Evolutionary conservation across 768 basidiomycete genomes (phyloP), one percentile per base, ranked within the genome.

Genomic region (Suillus bovinus): DNA sequence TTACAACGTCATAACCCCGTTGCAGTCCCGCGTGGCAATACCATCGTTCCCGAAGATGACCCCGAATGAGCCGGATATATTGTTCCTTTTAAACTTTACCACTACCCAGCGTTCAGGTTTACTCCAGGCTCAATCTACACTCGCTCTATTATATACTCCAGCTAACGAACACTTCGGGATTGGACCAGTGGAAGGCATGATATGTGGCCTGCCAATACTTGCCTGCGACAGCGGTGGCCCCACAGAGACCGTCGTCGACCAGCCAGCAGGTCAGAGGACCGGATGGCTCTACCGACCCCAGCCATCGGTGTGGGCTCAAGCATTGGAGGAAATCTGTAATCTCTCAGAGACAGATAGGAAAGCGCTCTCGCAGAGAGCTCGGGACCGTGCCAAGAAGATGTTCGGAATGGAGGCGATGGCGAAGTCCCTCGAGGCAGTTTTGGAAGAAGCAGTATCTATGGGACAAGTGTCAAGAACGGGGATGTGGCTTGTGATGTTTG

Each of bases 151-250:
- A 8, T 99, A 99, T 73, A 99, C 96, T 0, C 97, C 96, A 0
- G 79, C 84, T 9, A 96, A 96, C 73, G 96, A 99, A 69, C 96
- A 99, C 73, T 97, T 99, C 72, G 97, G 96, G 2, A 98, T 99
- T 67, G 96, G 90, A 0, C 96, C 97, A 2, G 84, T 98, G 4
- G 96, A 99, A 73, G 95, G 86, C 0, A 98, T 98, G 94, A 83
- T 87, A 9, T 95, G 91, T 53, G 93, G 94, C 3, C 74, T 99
- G 0, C 94, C 96, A 0, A 90, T 99, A 1, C 76, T 99, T 22
- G 96, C 95, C 0, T 93, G 90, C 68, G 77, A 93, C 70, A 88
- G 84, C 62, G 93, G 93, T 17, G 96, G 96, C 3, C 97, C 97
- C 10, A 91, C 86, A 2, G 97, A 99, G 77, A 96, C 91, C 60